Evolutionary conservation across 2,329 filamentous ascomycete genomes (phyloP).

Genomic region (Xylariomycetidae sp.): DNA sequence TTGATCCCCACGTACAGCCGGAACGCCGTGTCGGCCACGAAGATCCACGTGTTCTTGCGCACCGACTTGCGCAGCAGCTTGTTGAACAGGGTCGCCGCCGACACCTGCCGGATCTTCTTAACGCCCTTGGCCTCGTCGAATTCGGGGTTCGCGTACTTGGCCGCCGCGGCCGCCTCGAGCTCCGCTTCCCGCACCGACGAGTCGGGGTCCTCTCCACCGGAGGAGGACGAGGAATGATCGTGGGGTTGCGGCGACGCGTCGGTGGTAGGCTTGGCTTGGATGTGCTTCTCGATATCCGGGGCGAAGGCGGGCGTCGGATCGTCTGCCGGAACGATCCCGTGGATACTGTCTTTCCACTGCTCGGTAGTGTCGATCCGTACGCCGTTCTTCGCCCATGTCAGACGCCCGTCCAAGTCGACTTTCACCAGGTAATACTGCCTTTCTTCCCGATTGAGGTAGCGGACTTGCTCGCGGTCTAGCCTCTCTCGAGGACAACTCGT

Average conservation of each 20-base stretch:
- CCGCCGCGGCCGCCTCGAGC: conserved; percentile 55
- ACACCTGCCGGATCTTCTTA: conserved; percentile 56
- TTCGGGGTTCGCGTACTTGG: conserved; percentile 61
- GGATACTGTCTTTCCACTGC: conserved; percentile 72
- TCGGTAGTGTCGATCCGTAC: conserved; percentile 71
- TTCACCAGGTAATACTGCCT: conserved; percentile 74
- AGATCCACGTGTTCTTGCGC: conserved; percentile 90
- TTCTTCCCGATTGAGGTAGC: conserved; percentile 81
- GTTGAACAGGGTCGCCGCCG: conserved; percentile 69
- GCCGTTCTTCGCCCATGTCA: conserved; percentile 87
- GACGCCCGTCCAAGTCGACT: conserved; percentile 66
- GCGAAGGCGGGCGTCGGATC: conserved; percentile 55
- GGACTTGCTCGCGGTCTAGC: conserved; percentile 72
- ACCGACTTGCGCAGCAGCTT: conserved; percentile 73
- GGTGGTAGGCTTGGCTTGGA: conserved; percentile 17
- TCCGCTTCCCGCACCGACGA: conserved; percentile 39
- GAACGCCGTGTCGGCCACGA: conserved; percentile 81
- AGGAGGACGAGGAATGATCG: conserved; percentile 9
- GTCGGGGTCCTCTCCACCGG: conserved; percentile 25
- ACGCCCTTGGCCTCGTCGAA: conserved; percentile 56
- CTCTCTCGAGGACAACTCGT: conserved; percentile 67
- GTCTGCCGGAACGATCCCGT: conserved; percentile 62
- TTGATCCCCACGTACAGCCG: conserved; percentile 89
- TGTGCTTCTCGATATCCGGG: conserved; percentile 26
- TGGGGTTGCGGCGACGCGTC: conserved; percentile 19